Evolutionary conservation across 257 asterid genomes (phyloP).

Genomic region (Solanum sejunctum): DNA sequence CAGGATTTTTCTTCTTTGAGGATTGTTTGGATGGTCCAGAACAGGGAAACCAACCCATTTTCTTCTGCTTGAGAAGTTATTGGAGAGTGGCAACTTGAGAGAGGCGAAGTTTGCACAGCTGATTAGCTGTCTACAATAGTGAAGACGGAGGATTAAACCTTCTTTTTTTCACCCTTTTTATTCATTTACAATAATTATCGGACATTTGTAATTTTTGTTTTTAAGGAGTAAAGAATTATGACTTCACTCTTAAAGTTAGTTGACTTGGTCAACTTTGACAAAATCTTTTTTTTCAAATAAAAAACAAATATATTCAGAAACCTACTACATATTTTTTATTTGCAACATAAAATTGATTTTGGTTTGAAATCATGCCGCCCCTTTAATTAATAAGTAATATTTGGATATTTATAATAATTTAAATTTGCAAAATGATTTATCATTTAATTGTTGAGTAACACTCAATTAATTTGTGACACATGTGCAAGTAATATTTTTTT

Average conservation of each 20-base stretch:
- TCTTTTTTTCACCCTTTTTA: background rate
- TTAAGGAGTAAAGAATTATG: background rate
- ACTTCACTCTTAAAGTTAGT: background rate
- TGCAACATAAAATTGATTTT: background rate
- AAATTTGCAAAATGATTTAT: background rate
- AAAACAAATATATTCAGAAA: background rate
- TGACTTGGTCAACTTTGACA: background rate
- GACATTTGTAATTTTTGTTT: background rate
- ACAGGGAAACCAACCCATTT: conserved; percentile 73
- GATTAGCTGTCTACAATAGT: background rate
- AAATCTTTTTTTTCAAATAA: background rate
- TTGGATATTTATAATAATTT: background rate
- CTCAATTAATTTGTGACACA: background rate
- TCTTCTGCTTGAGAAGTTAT: background rate
- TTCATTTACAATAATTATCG: background rate
- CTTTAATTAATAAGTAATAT: background rate
- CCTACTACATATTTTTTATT: background rate
- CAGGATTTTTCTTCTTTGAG: conserved; percentile 17
- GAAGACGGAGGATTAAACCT: background rate
- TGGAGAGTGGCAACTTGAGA: background rate
- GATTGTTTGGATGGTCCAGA: conserved; percentile 43
- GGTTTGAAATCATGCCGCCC: background rate
- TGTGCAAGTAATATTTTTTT: background rate
- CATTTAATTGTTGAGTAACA: background rate
- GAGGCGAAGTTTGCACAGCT: background rate